Percentiles rank a stretch among this genome's conserved stretches.
Evolutionary conservation across 805 yeast genomes (phyloP).

Genomic region (Ogataea philodendri): DNA sequence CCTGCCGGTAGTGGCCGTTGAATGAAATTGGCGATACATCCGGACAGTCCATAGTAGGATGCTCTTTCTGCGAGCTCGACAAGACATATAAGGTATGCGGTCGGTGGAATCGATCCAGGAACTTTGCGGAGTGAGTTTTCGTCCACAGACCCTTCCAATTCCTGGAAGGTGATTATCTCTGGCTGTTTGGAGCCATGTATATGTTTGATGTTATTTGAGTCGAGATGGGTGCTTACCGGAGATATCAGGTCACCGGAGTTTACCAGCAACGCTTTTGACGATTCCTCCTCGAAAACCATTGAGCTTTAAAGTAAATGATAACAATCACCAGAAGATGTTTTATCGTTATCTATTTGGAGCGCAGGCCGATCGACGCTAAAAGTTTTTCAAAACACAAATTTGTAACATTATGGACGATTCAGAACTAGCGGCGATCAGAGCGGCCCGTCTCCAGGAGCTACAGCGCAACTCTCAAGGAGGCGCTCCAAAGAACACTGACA

Average conservation of each 20-base stretch:
- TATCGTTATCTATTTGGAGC: constrained; percentile 4
- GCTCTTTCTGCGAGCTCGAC: constrained; percentile 55
- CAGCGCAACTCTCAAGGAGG: constrained; percentile 52
- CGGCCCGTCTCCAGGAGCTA: constrained; percentile 85
- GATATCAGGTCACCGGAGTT: background rate
- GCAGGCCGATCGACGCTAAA: constrained; percentile 17
- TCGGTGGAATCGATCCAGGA: constrained; percentile 26
- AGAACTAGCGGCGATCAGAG: constrained; percentile 86
- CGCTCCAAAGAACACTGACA: constrained; percentile 16
- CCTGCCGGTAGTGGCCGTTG: constrained; percentile 50
- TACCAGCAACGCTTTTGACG: constrained; percentile 3
- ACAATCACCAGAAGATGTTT: background rate
- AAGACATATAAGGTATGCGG: constrained; percentile 32
- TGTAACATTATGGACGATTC: constrained; percentile 65
- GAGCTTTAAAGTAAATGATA: background rate
- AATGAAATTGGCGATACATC: constrained; percentile 48
- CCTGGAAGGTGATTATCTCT: constrained; percentile 5
- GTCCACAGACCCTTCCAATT: constrained; percentile 1
- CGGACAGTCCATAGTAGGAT: constrained; percentile 50
- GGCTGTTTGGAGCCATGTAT: constrained; percentile 3
- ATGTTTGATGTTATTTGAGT: constrained; percentile 4
- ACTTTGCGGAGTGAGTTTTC: constrained; percentile 17
- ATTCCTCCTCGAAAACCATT: constrained; percentile 2
- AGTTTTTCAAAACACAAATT: constrained; percentile 1
- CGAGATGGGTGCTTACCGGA: constrained; percentile 7